Evolutionary conservation across 768 basidiomycete genomes (phyloP).

Genomic region (Leccinum sublutescens): DNA sequence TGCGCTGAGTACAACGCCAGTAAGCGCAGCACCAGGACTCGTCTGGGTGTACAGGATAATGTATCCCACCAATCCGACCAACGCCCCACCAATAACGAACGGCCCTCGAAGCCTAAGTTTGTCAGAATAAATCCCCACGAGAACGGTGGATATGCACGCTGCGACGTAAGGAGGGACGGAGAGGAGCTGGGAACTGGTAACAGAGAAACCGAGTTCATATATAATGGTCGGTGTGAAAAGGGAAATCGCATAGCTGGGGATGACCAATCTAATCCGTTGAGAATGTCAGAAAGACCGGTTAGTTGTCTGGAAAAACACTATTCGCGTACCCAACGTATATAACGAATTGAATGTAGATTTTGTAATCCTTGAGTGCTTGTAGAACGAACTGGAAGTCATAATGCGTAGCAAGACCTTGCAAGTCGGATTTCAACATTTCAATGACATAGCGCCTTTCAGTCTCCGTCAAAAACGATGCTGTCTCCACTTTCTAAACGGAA

Average conservation of each 20-base stretch:
- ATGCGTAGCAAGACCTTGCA: conserved; percentile 43
- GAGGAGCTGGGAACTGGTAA: conserved; percentile 46
- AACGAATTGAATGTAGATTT: conserved; percentile 34
- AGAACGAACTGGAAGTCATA: conserved; percentile 44
- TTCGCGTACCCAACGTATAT: conserved; percentile 38
- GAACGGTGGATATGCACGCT: conserved; percentile 38
- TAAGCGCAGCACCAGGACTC: conserved; percentile 32
- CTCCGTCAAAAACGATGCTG: conserved; percentile 28
- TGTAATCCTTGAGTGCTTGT: conserved; percentile 47
- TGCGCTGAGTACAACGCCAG: conserved; percentile 46
- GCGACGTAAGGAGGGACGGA: conserved; percentile 46
- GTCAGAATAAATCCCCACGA: conserved; percentile 43
- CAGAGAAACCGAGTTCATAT: conserved; percentile 47
- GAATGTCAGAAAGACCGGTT: conserved; percentile 3
- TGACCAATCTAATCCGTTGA: conserved; percentile 32
- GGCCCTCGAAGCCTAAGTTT: conserved; percentile 43
- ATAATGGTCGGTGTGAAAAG: conserved; percentile 51
- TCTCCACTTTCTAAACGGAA: conserved; percentile 10
- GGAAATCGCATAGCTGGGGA: conserved; percentile 45
- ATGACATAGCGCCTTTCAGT: conserved; percentile 40
- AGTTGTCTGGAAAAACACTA: neutral
- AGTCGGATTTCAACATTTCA: conserved; percentile 42
- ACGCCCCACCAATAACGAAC: conserved; percentile 41
- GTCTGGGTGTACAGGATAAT: conserved; percentile 40
- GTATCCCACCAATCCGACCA: conserved; percentile 47